Base-by-base conservation (phyloP, 345 rosid species). In the Lagerstroemia speciosa region DNA sequence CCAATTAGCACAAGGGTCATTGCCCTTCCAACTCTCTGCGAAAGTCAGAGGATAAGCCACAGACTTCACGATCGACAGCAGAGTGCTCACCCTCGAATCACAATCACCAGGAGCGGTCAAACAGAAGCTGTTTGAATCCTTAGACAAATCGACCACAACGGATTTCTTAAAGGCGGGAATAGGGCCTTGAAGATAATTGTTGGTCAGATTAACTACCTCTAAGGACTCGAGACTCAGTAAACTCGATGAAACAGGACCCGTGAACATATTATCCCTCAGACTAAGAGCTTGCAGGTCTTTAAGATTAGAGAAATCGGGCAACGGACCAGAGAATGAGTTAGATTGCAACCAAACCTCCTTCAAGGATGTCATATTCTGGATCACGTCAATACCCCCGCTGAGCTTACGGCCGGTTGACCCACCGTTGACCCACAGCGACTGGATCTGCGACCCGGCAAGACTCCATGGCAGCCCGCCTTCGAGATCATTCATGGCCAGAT, bases 381-480 rank as follows among this genome's bases (percentile, higher is more conserved):
- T 64, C 45, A 88, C 85, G 73, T 78, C 79, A 48, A 90, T 77
- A 14, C 46, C 19, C 26, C 97, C 98, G 24, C 78, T 70, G n/a
- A 93, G 92, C 62, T 77, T 79, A 34, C 67, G 72, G 19, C 58
- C 31, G 68, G 82, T 71, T 7, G 69, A 78, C 79, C 84, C 90
- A 41, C 97, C 97, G 72, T 93, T 93, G 32, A 93, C 78, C 98
- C 98, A 93, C 70, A 93, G 69, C 24, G 98, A 87, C 82, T 88
- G 87, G 67, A 93, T 76, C 74, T 72, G 85, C 0, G 93, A 90
- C 57, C 92, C 90, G 37, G 96, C 69, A 27, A 90, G 78, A 57
- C 78, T 79, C 6, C 48, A 63, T 2, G 98, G 96, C 69, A 93
- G 66, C 7, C 74, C 83, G 11, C 98, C 98, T 48, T 80, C 73